phyloP scores from a whole-genome alignment of 2,329 filamentous ascomycete genomes.

The Cadophora luteo-olivacea region DNA sequence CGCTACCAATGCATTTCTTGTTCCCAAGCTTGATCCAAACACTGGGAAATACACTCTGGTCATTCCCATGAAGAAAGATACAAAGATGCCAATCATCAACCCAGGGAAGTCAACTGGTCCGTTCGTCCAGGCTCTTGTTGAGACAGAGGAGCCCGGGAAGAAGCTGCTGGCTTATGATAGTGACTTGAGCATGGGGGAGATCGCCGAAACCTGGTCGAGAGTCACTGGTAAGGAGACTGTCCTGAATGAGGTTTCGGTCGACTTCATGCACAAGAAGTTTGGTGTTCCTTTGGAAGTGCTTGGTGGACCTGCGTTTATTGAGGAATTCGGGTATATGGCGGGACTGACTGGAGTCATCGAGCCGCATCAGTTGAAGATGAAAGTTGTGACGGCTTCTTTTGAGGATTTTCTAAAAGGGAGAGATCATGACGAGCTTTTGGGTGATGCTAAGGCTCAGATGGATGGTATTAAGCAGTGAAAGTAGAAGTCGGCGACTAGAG shows the following conservation, averaged over 20 bases:
- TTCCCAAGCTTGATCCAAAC: conserved; percentile 32
- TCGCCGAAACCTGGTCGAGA: conserved; percentile 46
- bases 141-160: conserved; percentile 48
- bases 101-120: conserved; percentile 48
- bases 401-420: conserved; percentile 41
- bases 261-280: conserved; percentile 46
- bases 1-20: conserved; percentile 31
- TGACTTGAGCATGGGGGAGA: conserved; percentile 45
- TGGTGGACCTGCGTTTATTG: conserved; percentile 45
- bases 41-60: conserved; percentile 45
- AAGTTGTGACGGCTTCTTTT: conserved; percentile 41
- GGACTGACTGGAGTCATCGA: conserved; percentile 47
- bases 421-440: conserved; percentile 25
- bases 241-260: conserved; percentile 41
- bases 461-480: neutral
- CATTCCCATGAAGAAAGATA: conserved; percentile 39
- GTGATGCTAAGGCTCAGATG: neutral
- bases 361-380: conserved; percentile 48
- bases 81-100: conserved; percentile 50
- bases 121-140: conserved; percentile 53
- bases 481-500: neutral
- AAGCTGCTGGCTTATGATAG: conserved; percentile 55
- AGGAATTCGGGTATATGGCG: conserved; percentile 51
- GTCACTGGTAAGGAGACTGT: conserved; percentile 48
- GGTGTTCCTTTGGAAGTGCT: conserved; percentile 49